These are phyloP conservation scores for Ensete glaucum DNA, from an alignment of 176 grass and related monocot genomes.

Conservation along the genomic window DNA sequence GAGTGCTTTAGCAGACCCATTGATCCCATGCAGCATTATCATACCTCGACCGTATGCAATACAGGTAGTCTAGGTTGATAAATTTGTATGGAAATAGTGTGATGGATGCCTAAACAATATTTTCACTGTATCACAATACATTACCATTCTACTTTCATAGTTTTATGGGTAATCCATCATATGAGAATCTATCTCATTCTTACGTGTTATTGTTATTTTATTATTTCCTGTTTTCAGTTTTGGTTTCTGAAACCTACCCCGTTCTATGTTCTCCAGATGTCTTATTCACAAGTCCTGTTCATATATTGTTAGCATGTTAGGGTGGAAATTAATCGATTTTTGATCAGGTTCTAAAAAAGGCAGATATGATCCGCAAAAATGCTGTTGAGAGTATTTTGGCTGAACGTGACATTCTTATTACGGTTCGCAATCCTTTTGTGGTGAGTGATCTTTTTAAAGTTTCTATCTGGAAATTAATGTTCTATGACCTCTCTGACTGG, in stretches of 20 bases:
- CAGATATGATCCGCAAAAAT: constrained; percentile 99
- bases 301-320: neutral
- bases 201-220: constrained; percentile 6
- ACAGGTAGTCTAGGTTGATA: too few relatives aligned
- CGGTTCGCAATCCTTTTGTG: constrained; percentile 97
- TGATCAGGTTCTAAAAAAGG: constrained; percentile 85
- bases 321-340: constrained; percentile 5
- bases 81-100: too few relatives aligned
- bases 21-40: too few relatives aligned
- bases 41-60: too few relatives aligned
- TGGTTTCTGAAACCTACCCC: neutral
- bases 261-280: neutral
- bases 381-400: constrained; percentile 99
- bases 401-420: constrained; percentile 95
- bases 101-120: neutral
- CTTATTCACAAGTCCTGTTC: neutral
- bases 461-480: neutral
- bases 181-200: neutral
- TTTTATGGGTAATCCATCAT: neutral
- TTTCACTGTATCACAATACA: neutral
- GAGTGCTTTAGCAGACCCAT: too few relatives aligned
- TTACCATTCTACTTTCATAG: neutral
- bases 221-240: neutral
- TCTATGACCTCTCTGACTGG: constrained; percentile 28
- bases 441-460: constrained; percentile 38